Evolutionary conservation across 2,329 filamentous ascomycete species (phyloP), one percentile per base, ranked within the genome.

Genomic region (Fusarium solani-melongenae): DNA sequence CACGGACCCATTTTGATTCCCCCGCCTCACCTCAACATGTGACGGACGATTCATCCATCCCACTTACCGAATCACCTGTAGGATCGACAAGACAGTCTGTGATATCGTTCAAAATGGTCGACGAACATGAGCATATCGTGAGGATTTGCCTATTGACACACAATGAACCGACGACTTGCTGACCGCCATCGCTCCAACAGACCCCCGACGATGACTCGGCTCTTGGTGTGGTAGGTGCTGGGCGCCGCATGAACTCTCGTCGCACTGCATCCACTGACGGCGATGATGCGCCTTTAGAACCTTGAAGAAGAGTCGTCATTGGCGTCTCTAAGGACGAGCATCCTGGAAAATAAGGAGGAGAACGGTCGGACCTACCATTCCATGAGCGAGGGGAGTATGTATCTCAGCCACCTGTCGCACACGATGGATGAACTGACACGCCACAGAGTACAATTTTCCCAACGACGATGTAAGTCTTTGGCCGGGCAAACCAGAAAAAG

Each of bases 301-400:
- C 24, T 46, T 22, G 51, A 64, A n/a, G 70, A 70, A 24, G 63
- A 64, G 10, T 72, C 67, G 10, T 68, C 70, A 11, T 31, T 72
- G 20, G 56, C 57, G 20, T 72, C 67, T 22, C 60, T 70, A 20
- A 57, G 70, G 6, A 59, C 67, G 11, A 70, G 67, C 20, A 70
- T 72, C 46, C 39, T 72, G 34, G 53, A 70, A 27, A 33, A 71
- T 38, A 72, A 74, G 14, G 33, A 70, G n/a, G 77, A 79, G 60
- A 77, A 78, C 66, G 76, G 76, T n/a, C 67, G 75, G n/a, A 70
- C 64, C 29, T 77, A 78, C 51, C 74, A 76, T 64, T 77, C 72
- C 0, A 70, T 78, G 70, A 77, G 77, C 56, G 67, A 74, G 33
- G 78, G 77, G 41, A 80, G 76, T 79, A 56, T 5, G 69, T 64